Evolutionary conservation across 371 early-diverging fungal species (phyloP).

Genomic region (Mortierella sp.): DNA sequence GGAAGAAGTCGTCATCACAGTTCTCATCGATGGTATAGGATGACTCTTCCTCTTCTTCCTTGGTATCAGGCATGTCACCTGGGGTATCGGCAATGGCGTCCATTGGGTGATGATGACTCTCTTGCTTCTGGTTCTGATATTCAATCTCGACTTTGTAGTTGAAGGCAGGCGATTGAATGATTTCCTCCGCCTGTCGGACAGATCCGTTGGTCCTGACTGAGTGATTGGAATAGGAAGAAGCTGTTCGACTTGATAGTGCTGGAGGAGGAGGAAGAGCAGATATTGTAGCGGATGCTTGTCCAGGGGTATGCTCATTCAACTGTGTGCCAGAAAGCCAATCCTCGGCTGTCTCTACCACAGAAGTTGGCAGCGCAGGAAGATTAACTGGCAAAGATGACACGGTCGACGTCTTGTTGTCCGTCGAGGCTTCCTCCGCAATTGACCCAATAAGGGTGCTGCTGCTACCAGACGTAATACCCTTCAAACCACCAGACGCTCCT

Average conservation of each 20-base stretch:
- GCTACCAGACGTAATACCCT: no score
- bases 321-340: no score
- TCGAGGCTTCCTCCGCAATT: background rate
- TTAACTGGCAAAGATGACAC: conserved; percentile 4
- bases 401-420: background rate
- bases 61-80: background rate
- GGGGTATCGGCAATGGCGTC: no score
- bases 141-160: conserved; percentile 6
- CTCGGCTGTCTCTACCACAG: background rate
- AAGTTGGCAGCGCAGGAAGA: background rate
- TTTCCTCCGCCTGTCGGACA: no score
- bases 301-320: no score
- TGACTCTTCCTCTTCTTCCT: conserved; percentile 1
- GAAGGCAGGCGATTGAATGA: background rate
- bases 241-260: background rate
- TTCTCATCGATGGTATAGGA: conserved; percentile 46
- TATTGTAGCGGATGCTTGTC: no score
- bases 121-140: background rate
- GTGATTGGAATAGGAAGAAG: background rate
- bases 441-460: no score
- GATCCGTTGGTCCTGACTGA: background rate
- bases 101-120: background rate
- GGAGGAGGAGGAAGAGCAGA: background rate
- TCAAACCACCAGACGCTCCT: conserved; percentile 3
- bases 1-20: conserved; percentile 49